phyloP scores from a whole-genome alignment of 2,329 filamentous ascomycete species.

The Penicillium sclerotiorum region DNA sequence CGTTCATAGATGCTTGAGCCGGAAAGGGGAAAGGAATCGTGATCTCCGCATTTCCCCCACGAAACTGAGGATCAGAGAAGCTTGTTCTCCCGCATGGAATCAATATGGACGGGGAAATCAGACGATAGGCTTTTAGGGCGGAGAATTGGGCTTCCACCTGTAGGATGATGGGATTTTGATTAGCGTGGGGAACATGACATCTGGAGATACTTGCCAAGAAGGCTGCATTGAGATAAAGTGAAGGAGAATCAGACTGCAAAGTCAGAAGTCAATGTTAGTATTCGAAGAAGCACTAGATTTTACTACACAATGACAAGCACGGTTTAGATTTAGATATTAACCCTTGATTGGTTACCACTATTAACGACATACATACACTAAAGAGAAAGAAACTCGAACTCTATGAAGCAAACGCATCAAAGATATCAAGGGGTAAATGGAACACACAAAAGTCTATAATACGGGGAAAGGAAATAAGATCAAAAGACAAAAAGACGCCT shows the following conservation, averaged over 20 bases:
- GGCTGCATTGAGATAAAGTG: not conserved
- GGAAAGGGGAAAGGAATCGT: not conserved
- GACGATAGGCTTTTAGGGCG: conserved; percentile 4
- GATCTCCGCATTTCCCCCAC: conserved; percentile 10
- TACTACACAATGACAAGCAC: too few relatives aligned
- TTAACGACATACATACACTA: conserved; percentile 47
- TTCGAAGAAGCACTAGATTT: not conserved
- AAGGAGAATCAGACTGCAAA: not conserved
- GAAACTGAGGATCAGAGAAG: conserved; percentile 11
- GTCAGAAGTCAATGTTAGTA: not conserved
- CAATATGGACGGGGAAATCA: conserved; percentile 16
- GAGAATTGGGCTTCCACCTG: conserved; percentile 30
- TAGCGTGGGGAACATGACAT: not conserved
- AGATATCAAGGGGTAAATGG: conserved; percentile 27
- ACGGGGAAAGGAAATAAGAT: conserved; percentile 31
- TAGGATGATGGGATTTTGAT: conserved; percentile 9
- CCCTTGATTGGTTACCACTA: conserved; percentile 42
- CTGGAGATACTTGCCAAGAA: not conserved
- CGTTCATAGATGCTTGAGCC: conserved; percentile 1
- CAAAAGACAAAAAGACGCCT: conserved; percentile 10
- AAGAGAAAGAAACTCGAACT: conserved; percentile 38
- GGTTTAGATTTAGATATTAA: conserved; percentile 27
- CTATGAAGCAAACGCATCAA: conserved; percentile 33
- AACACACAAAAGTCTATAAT: conserved; percentile 44
- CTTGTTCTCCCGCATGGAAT: conserved; percentile 18